Conservation (phyloP, 208 protist species). For the Tritrichomonas foetus region DNA sequence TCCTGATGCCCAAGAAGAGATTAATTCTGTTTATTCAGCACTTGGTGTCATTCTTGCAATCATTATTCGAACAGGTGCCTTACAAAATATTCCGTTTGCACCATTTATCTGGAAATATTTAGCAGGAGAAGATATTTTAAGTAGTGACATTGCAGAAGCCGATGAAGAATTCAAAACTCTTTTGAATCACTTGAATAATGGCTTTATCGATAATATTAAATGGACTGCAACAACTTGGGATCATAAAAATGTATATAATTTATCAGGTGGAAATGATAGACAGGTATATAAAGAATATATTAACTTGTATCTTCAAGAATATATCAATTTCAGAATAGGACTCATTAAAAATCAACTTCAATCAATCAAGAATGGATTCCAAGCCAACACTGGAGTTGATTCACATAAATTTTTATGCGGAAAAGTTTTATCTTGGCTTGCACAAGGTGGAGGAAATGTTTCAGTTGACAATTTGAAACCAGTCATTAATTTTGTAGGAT, state of each 20-base stretch:
- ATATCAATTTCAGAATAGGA: too few relatives aligned
- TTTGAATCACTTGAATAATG: neutral
- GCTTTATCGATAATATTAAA: neutral
- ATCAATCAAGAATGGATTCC: neutral
- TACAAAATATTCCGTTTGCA: neutral
- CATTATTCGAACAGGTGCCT: neutral
- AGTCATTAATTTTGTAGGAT: neutral
- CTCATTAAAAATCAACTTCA: neutral
- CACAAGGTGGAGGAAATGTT: neutral
- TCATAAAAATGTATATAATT: too few relatives aligned
- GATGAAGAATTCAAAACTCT: neutral
- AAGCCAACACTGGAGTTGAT: neutral
- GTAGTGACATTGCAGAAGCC: neutral
- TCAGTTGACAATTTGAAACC: neutral
- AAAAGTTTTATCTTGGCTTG: neutral
- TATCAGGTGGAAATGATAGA: neutral
- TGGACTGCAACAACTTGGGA: too few relatives aligned
- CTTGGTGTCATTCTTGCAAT: neutral
- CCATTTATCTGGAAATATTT: neutral
- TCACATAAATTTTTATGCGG: neutral
- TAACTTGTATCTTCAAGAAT: neutral
- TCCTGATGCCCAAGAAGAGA: neutral
- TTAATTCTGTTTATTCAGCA: neutral
- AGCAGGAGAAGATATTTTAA: neutral
- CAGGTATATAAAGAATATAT: neutral